These are phyloP conservation scores for Termitomyces sp. DNA, from an alignment of 768 basidiomycete species.

Conservation along the genomic window DNA sequence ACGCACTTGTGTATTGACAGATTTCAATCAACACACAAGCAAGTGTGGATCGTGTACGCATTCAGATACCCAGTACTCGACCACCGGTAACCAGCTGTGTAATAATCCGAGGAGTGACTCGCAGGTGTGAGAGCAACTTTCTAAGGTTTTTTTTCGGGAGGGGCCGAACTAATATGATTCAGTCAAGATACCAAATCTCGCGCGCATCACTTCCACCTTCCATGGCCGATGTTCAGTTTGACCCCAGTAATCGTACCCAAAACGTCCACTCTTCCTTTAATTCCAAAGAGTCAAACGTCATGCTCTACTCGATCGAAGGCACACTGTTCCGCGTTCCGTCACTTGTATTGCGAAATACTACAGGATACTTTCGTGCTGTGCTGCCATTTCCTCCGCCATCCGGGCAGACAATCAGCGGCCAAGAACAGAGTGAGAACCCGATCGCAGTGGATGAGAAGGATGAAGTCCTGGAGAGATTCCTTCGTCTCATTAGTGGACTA, in stretches of 20 bases:
- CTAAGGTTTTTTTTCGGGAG: too few species aligned
- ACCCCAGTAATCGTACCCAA: not conserved
- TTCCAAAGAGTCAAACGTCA: not conserved
- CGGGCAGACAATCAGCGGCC: not conserved
- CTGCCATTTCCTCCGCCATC: not conserved
- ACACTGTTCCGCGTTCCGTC: not conserved
- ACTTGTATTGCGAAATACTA: not conserved
- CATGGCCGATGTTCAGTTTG: not conserved
- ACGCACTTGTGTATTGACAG: too few species aligned
- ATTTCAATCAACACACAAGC: too few species aligned
- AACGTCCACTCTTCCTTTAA: not conserved
- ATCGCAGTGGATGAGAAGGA: not conserved
- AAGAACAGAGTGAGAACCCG: not conserved
- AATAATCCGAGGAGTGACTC: too few species aligned
- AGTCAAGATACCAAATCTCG: too few species aligned
- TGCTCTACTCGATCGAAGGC: not conserved
- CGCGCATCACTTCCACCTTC: not conserved
- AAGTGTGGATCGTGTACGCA: too few species aligned
- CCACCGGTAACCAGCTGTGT: too few species aligned
- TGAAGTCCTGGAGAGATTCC: not conserved
- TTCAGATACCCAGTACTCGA: too few species aligned
- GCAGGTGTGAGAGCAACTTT: too few species aligned
- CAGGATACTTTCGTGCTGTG: not conserved
- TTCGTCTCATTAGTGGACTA: constrained; percentile 12
- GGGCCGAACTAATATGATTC: too few species aligned